Conservation (phyloP, 441 rosid genomes). For the Eutrema salsugineum region DNA sequence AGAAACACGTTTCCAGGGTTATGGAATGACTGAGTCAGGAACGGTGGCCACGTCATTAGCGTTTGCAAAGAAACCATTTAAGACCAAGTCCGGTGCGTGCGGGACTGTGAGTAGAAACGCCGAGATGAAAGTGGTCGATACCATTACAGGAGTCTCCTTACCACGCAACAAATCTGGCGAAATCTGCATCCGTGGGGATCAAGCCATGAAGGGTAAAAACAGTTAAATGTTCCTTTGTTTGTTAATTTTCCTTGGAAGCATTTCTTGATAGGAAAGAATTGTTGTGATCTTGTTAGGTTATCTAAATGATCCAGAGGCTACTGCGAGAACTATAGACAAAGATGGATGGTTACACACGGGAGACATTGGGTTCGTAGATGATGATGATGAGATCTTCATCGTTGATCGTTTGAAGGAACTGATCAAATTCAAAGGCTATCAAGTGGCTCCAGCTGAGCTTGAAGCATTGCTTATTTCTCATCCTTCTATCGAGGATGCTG, state of each 20-base stretch:
- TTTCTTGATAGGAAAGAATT: not conserved
- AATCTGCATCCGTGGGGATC: conserved; percentile 43
- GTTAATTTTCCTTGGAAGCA: not conserved
- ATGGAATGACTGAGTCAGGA: conserved; percentile 54
- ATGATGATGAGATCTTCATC: conserved; percentile 60
- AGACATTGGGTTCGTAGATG: conserved; percentile 61
- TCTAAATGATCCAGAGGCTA: conserved; percentile 66
- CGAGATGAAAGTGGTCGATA: conserved; percentile 46
- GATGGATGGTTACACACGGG: conserved; percentile 71
- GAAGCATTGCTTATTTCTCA: conserved; percentile 41
- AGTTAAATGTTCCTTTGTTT: not conserved
- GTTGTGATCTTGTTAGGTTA: conserved; percentile 40
- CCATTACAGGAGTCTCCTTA: conserved; percentile 32
- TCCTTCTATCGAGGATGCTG: conserved; percentile 34
- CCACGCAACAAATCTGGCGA: conserved; percentile 42
- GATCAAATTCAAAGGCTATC: conserved; percentile 67
- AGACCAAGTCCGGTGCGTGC: conserved; percentile 43
- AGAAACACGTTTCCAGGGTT: conserved; percentile 29
- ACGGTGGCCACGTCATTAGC: conserved; percentile 44
- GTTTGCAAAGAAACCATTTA: conserved; percentile 42
- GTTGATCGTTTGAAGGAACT: conserved; percentile 66
- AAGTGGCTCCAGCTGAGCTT: conserved; percentile 57
- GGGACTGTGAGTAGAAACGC: conserved; percentile 52
- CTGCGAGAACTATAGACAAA: conserved; percentile 53
- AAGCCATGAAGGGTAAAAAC: conserved; percentile 45